Evolutionary conservation across 495 filamentous ascomycete species (phyloP).

Genomic region (Hypoxylon fragiforme): DNA sequence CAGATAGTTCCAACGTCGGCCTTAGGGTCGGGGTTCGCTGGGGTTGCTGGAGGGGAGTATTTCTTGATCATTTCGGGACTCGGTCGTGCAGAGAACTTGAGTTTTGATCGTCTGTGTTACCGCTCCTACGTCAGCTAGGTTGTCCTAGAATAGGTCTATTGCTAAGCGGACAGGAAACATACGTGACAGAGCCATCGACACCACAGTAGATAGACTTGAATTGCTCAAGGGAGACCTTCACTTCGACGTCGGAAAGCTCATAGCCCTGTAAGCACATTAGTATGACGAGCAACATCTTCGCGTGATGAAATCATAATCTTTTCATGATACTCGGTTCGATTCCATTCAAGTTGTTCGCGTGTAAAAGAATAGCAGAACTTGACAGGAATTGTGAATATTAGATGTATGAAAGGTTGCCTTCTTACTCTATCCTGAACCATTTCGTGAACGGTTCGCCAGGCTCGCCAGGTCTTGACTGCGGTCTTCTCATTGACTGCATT

Average conservation of each 20-base stretch:
- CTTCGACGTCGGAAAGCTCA: slow-evolving; percentile 85
- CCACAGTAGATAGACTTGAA: slow-evolving; percentile 71
- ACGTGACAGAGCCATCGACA: slow-evolving; percentile 72
- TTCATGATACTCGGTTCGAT: background rate
- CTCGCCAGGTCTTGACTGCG: slow-evolving; percentile 78
- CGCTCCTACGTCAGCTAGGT: slow-evolving; percentile 35
- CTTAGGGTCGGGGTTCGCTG: slow-evolving; percentile 64
- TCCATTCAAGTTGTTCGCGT: too few species aligned
- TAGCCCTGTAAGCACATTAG: slow-evolving; percentile 69
- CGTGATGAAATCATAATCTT: background rate
- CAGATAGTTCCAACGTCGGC: slow-evolving; percentile 84
- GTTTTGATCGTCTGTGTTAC: slow-evolving; percentile 68
- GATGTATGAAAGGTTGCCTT: background rate
- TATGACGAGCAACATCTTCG: slow-evolving; percentile 8
- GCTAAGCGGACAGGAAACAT: slow-evolving; percentile 36
- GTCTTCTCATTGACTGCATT: slow-evolving; percentile 63
- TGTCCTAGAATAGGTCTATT: slow-evolving; percentile 7
- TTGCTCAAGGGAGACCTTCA: slow-evolving; percentile 74
- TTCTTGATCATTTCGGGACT: slow-evolving; percentile 80
- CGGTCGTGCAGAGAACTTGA: slow-evolving; percentile 85
- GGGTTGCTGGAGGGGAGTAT: slow-evolving; percentile 69
- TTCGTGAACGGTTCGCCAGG: slow-evolving; percentile 83
- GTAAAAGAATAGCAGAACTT: too few species aligned
- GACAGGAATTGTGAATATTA: too few species aligned
- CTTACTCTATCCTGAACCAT: slow-evolving; percentile 82